Evolutionary conservation across 495 filamentous ascomycete genomes (phyloP).

Genomic region (Xylaria grammica): DNA sequence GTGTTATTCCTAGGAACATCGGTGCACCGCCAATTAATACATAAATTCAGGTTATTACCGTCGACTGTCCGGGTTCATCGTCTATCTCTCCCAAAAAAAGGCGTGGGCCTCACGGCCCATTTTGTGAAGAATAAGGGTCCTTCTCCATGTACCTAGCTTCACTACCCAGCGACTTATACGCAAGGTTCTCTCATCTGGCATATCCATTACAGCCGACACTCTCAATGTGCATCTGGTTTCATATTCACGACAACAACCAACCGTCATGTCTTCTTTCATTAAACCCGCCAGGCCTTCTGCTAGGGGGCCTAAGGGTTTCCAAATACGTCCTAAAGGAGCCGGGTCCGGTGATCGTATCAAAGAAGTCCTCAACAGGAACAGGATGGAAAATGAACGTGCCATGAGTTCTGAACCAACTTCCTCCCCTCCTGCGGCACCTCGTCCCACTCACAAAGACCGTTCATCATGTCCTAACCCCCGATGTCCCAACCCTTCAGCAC

Average conservation of each 20-base stretch:
- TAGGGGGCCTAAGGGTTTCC: constrained; percentile 29
- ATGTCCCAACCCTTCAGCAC: constrained; percentile 37
- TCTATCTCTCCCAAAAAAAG: neutral
- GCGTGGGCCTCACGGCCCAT: neutral
- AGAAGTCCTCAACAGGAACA: constrained; percentile 34
- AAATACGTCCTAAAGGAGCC: constrained; percentile 32
- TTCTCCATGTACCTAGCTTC: neutral
- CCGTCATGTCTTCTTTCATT: constrained; percentile 33
- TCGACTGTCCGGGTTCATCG: neutral
- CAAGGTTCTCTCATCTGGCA: neutral
- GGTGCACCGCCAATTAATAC: neutral
- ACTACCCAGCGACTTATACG: constrained; percentile 6
- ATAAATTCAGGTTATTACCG: neutral
- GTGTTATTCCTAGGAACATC: neutral
- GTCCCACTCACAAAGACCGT: constrained; percentile 25
- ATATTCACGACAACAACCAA: constrained; percentile 3
- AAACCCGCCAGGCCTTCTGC: constrained; percentile 25
- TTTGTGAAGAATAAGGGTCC: constrained; percentile 5
- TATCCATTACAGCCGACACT: neutral
- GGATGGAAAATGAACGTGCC: constrained; percentile 31
- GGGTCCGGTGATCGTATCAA: constrained; percentile 33
- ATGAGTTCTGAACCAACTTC: constrained; percentile 26
- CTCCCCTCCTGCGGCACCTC: constrained; percentile 18
- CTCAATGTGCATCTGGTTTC: neutral
- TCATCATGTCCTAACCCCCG: constrained; percentile 34